These are phyloP conservation scores for Trichoderma sp. DNA, from an alignment of 2,329 filamentous ascomycete genomes.

Conservation along the genomic window DNA sequence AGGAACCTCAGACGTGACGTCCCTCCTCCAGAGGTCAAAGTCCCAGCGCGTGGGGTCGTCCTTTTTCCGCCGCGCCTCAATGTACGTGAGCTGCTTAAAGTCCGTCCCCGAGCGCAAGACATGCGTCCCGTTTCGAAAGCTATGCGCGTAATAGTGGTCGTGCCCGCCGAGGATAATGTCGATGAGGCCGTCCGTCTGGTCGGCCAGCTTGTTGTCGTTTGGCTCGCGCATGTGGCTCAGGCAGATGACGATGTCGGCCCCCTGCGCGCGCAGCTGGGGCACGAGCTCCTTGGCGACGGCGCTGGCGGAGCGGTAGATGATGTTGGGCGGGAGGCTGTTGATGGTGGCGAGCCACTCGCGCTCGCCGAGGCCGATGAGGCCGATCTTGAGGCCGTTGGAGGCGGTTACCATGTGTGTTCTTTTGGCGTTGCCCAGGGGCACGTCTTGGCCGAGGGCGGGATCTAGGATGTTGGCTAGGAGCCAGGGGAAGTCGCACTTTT, in stretches of 20 bases:
- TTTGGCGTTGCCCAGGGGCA: slow-evolving; percentile 74
- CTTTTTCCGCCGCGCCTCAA: slow-evolving; percentile 69
- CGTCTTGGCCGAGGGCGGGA: slow-evolving; percentile 72
- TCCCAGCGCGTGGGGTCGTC: slow-evolving; percentile 63
- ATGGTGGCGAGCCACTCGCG: slow-evolving; percentile 89
- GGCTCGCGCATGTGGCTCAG: slow-evolving; percentile 85
- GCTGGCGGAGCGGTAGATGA: slow-evolving; percentile 79
- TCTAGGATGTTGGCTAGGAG: slow-evolving; percentile 86
- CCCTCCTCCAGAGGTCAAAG: slow-evolving; percentile 73
- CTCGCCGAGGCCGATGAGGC: slow-evolving; percentile 83
- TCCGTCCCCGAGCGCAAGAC: slow-evolving; percentile 86
- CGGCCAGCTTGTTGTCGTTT: slow-evolving; percentile 84
- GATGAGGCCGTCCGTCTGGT: slow-evolving; percentile 70
- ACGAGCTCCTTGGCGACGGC: slow-evolving; percentile 75
- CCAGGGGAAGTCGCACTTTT: slow-evolving; percentile 84
- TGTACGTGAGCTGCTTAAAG: slow-evolving; percentile 89
- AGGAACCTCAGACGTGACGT: slow-evolving; percentile 69
- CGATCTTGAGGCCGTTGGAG: slow-evolving; percentile 83
- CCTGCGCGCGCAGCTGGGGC: slow-evolving; percentile 70
- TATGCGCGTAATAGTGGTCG: slow-evolving; percentile 85
- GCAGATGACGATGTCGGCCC: slow-evolving; percentile 80
- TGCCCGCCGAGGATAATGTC: slow-evolving; percentile 88
- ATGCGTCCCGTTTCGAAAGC: slow-evolving; percentile 75
- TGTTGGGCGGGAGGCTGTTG: slow-evolving; percentile 77
- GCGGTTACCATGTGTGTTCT: slow-evolving; percentile 76